phyloP scores from a whole-genome alignment of 75 land plant genomes.

The Cryptomeria japonica region DNA sequence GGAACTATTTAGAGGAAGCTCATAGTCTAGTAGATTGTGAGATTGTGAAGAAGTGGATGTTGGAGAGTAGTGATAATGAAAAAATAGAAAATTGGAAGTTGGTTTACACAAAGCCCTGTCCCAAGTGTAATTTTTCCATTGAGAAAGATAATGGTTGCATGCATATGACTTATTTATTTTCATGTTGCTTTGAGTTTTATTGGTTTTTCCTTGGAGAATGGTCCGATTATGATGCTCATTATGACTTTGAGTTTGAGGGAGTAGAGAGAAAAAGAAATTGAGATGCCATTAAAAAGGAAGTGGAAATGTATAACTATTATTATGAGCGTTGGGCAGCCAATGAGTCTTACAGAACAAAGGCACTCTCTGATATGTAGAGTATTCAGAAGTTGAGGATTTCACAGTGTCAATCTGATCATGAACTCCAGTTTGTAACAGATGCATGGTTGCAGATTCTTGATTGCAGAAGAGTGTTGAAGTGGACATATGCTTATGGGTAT shows the following conservation, averaged over 20 bases:
- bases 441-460: constrained; percentile 28
- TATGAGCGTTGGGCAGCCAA: constrained; percentile 33
- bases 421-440: not conserved
- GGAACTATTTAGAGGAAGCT: constrained; percentile 46
- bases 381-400: no score
- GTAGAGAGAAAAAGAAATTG: constrained; percentile 15
- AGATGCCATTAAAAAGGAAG: no score
- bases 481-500: not conserved
- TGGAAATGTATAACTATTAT: no score
- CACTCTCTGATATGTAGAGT: constrained; percentile 14
- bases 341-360: constrained; percentile 15
- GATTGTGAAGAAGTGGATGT: constrained; percentile 27
- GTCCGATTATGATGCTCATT: constrained; percentile 16
- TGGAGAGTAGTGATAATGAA: no score
- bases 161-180: no score
- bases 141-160: no score
- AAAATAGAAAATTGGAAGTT: no score
- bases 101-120: no score
- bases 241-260: not conserved
- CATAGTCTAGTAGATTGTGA: constrained; percentile 50
- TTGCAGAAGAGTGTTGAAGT: constrained; percentile 15
- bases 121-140: no score
- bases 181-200: constrained; percentile 20
- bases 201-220: constrained; percentile 29
- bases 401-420: no score